A percentile compares a stretch with the other conserved stretches of the same genome.
Conservation (phyloP, 2,329 filamentous ascomycete genomes). For the Exophiala bonariae region DNA sequence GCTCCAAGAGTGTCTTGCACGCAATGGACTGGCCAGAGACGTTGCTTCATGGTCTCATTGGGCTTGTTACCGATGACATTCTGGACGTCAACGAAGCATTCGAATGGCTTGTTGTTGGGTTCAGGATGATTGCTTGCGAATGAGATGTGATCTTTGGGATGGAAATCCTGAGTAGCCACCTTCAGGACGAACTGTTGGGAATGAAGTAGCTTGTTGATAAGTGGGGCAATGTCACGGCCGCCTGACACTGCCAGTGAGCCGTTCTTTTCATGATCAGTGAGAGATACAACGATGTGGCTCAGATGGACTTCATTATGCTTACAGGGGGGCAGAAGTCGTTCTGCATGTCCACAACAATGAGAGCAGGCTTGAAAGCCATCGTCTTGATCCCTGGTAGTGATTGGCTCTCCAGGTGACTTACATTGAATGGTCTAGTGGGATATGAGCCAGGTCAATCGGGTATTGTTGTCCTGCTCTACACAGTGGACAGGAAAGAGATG, state of each 20-base stretch:
- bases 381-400: too few species aligned
- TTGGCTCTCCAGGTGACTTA: too few species aligned
- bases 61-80: slow-evolving; percentile 38
- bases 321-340: slow-evolving; percentile 94
- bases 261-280: slow-evolving; percentile 51
- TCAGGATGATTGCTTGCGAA: slow-evolving; percentile 76
- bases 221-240: slow-evolving; percentile 68
- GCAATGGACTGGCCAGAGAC: slow-evolving; percentile 90
- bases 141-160: slow-evolving; percentile 79
- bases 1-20: slow-evolving; percentile 73
- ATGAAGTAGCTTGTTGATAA: slow-evolving; percentile 72
- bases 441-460: too few species aligned
- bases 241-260: slow-evolving; percentile 80
- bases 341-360: slow-evolving; percentile 83
- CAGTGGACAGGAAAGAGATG: too few species aligned
- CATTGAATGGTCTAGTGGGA: too few species aligned
- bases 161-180: slow-evolving; percentile 90
- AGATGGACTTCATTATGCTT: slow-evolving; percentile 37
- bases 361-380: slow-evolving; percentile 51
- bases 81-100: slow-evolving; percentile 61
- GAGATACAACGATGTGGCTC: background rate
- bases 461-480: too few species aligned
- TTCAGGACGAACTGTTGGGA: slow-evolving; percentile 68
- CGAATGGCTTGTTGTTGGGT: slow-evolving; percentile 66
- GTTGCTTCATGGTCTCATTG: slow-evolving; percentile 56